Base-by-base conservation (phyloP, 257 asterid genomes). In the Gynochthodes officinalis region DNA sequence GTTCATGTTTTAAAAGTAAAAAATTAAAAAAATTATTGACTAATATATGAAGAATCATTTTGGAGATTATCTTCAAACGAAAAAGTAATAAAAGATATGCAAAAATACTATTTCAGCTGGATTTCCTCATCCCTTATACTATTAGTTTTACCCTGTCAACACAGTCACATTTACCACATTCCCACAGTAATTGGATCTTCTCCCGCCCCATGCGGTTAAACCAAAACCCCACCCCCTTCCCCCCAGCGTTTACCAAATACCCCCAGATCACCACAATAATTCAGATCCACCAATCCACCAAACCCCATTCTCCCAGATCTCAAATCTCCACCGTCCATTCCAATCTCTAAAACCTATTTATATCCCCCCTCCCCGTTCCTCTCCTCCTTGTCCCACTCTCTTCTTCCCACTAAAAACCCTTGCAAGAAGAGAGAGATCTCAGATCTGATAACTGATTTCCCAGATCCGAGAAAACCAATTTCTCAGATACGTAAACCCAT, bases 281-380 rank as follows among this genome's bases (percentile, higher is more conserved):
- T 37, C 70, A 73, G 77, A 72, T 69, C 65, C 44, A 70, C 73
- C 81, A 52, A 70, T 40, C 77, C 70, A 71, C 74, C 82, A 70
- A 75, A 50, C 70, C 19, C 23, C 18, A 18, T 1, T 7, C 9
- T 4, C 23, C 39, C 62, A 78, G 57, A 72, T 73, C 70, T 64
- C 55, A 50, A 71, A 80, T 83, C 84, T 30, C 12, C 33, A 27
- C 76, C 84, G 80, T 80, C 74, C 75, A 69, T 71, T 71, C 16
- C 2, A 32, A 8, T 46, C 27, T 2, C 44, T 67, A 49, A 67
- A 74, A 33, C 72, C 81, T 83, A 83, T 83, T 67, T 74, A 83
- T 72, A 75, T 46, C 79, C 77, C 68, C 12, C 57, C n/a, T 5
- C 3, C 33, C 75, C 37, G 14, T 16, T 0, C 7, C 32, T 35